Base-by-base conservation (phyloP, 352 stramenopile species). In the Bremia lactucae region DNA sequence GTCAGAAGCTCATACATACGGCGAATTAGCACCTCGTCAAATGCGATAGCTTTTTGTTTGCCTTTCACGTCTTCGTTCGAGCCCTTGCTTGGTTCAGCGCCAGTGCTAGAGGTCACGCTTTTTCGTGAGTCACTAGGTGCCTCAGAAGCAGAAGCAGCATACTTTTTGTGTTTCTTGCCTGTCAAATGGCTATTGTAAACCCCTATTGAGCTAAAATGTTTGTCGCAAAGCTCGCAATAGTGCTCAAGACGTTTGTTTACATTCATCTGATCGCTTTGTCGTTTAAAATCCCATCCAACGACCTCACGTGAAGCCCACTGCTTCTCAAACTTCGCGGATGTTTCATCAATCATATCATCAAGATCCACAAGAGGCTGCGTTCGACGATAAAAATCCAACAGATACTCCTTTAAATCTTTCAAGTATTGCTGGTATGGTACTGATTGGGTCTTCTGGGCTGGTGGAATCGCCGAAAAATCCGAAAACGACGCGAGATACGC, bases 321-420 rank as follows among this genome's bases (percentile, higher is more conserved):
- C 52, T 91, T 93, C 29, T 89, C 79, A 24, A 94, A 91, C 55
- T 85, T 87, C 21, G 65, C 69, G 28, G 62, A 65, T 1, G 79
- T 89, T 49, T 91, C 83, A 10, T 74, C 72, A 19, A 93, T 65
- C 31, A 92, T 73, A 33, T 93, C 81, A 41, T 92, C 80, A 5
- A 94, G 47, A 34, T 91, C 79, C 51, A 92, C 78, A 11, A 95
- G 77, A 46, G 83, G 79, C 55, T 95, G 83, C 26, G 83, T 89
- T 44, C 82, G 80, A 19, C 72, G 70, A 57, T 95, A 92, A 42
- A 95, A 95, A 35, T 72, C 71, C 39, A 85, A 65, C 53, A 94
- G 63, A 61, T 94, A 94, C 41, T 47, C 46, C 49, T 86, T 83
- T 35, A 94, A 64, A 19, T 85, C 73, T 7, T 56, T 52, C 28